Evolutionary conservation across 352 stramenopile species (phyloP), one percentile per base, ranked within the genome.

Genomic region (Plasmopara muralis): DNA sequence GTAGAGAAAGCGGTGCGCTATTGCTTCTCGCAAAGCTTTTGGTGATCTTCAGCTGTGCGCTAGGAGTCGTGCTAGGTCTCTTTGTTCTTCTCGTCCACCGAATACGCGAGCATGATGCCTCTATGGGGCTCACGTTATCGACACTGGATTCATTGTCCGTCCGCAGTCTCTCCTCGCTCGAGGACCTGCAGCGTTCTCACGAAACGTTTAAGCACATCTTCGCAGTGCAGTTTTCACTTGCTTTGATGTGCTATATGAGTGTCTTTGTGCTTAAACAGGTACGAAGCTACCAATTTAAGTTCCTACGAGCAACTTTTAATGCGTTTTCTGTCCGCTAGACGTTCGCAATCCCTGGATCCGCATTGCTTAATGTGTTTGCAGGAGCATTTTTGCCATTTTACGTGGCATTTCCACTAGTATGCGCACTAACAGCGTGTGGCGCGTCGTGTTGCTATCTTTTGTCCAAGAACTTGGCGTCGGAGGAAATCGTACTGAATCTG

Each of bases 221-320:
- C 39, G 45, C 53, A 0, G 71, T 78, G 16, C 44, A 93, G 9
- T 88, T 85, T 51, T 44, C 69, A 1, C 60, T 90, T n/a, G 74
- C 78, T n/a, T 46, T 93, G 50, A 47, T 69, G 25, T 87, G 75
- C 51, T 90, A 88, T 55, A 66, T 69, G 3, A 74, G 66, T 53
- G 54, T 88, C 53, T 93, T 89, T 69, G 66, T 87, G 40, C 74
- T 93, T 43, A 93, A 93, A 64, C 82, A 90, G 72, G 74, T 85
- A 59, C 37, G 6, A 2, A 12, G 37, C 14, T 41, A 16, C 37
- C 1, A 41, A 6, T 41, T 8, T 4, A 41, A 3, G 14, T 13
- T 41, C 6, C 31, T 41, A 41, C 12, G 16, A 13, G 12, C 6
- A 18, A 41, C 6, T 41, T 18, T 2, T 15, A 16, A 41, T 60